phyloP scores from a whole-genome alignment of 345 rosid species.

The Melaleuca quinquenervia region DNA sequence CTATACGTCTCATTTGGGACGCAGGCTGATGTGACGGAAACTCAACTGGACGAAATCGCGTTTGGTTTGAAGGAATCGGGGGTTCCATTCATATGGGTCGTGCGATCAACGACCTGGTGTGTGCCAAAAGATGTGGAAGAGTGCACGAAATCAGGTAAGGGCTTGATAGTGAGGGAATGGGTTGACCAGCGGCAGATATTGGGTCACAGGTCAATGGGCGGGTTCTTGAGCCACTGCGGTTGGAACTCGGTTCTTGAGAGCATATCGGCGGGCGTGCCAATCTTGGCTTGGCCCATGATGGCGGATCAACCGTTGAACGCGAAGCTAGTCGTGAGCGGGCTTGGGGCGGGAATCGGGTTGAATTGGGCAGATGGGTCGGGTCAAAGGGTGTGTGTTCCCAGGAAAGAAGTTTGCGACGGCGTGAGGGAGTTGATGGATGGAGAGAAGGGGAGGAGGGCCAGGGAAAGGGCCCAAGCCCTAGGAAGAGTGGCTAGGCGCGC shows the following conservation, averaged over 20 bases:
- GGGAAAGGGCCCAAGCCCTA: slow-evolving; percentile 10
- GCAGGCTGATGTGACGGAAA: background rate
- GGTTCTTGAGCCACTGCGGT: slow-evolving; percentile 8
- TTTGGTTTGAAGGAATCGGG: background rate
- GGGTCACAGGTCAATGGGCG: background rate
- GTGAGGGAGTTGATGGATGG: slow-evolving; percentile 15
- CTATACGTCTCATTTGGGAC: slow-evolving; percentile 1
- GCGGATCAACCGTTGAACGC: slow-evolving; percentile 14
- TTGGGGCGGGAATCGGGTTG: background rate
- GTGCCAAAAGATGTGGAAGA: background rate
- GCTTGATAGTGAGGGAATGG: slow-evolving; percentile 2
- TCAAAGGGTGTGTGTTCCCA: background rate
- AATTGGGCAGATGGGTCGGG: background rate
- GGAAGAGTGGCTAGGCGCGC: slow-evolving; percentile 5
- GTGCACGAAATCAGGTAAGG: background rate
- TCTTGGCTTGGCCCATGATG: slow-evolving; percentile 10
- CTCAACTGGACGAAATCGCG: slow-evolving; percentile 2
- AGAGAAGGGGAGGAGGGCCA: slow-evolving; percentile 3
- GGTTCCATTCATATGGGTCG: background rate
- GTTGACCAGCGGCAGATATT: slow-evolving; percentile 3
- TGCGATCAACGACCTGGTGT: background rate
- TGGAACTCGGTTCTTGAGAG: slow-evolving; percentile 24
- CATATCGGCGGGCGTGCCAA: slow-evolving; percentile 10
- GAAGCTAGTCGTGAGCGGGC: background rate
- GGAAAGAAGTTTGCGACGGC: background rate